Percentiles rank a stretch among this genome's conserved stretches.
These are phyloP conservation scores for Rhodosporidiobolus sp. DNA, from an alignment of 768 basidiomycete genomes.

Conservation along the genomic window DNA sequence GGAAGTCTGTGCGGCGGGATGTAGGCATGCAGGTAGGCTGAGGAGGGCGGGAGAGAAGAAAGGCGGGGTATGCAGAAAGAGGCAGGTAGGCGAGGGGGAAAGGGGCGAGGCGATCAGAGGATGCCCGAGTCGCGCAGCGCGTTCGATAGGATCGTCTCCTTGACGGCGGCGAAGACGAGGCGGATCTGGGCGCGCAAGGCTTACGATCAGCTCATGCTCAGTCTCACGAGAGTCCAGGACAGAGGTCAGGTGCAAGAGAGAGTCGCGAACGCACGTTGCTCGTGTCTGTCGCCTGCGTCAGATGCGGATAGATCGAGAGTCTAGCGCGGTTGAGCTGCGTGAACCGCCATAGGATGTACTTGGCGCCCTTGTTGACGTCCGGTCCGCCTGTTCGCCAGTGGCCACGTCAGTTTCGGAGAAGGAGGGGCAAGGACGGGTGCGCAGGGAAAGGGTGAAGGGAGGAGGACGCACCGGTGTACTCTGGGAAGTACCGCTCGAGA, in stretches of 20 bases:
- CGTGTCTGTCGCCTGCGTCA: constrained; percentile 72
- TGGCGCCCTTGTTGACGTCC: constrained; percentile 54
- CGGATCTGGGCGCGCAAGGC: constrained; percentile 52
- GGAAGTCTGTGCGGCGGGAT: no score
- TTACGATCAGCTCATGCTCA: no score
- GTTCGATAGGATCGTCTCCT: constrained; percentile 89
- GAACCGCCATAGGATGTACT: constrained; percentile 81
- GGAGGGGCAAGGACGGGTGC: not conserved
- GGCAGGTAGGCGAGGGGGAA: not conserved
- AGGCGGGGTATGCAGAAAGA: not conserved
- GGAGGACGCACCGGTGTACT: constrained; percentile 44
- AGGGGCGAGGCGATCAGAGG: constrained; percentile 51
- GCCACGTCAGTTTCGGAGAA: not conserved
- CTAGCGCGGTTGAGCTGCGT: constrained; percentile 66
- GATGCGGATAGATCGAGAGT: constrained; percentile 78
- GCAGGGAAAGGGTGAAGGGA: not conserved
- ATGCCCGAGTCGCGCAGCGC: constrained; percentile 82
- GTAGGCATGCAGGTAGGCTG: no score
- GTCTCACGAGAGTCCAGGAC: not conserved
- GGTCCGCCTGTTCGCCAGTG: constrained; percentile 46
- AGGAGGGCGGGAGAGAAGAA: no score
- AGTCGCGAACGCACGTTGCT: constrained; percentile 61
- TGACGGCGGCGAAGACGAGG: constrained; percentile 79
- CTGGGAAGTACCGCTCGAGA: constrained; percentile 54
- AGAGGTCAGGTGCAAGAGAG: not conserved